phyloP scores from a whole-genome alignment of 768 basidiomycete species.

The Coprinopsis strossmayeri region DNA sequence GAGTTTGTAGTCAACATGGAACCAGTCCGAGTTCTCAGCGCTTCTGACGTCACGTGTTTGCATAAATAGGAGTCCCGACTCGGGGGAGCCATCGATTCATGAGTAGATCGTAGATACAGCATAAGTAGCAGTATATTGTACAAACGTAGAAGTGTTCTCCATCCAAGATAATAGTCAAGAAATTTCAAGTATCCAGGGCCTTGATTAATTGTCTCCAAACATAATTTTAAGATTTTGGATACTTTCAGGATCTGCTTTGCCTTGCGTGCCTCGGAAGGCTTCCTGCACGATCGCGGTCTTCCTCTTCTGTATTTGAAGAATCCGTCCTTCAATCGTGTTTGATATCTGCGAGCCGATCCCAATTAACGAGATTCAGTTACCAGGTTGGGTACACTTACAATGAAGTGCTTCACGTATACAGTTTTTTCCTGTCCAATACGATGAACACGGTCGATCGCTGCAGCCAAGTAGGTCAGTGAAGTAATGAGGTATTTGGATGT shows the following conservation, averaged over 20 bases:
- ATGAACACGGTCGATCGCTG: constrained; percentile 83
- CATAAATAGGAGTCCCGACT: neutral
- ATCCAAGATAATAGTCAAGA: too few species aligned
- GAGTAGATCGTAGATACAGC: neutral
- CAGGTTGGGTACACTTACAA: constrained; percentile 37
- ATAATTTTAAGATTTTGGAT: constrained; percentile 79
- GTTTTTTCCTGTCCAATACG: constrained; percentile 78
- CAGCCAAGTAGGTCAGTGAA: neutral
- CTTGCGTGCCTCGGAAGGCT: constrained; percentile 59
- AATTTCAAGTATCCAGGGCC: too few species aligned
- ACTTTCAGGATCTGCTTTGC: constrained; percentile 58
- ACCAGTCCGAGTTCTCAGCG: too few species aligned
- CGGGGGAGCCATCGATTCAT: too few species aligned
- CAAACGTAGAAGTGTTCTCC: too few species aligned
- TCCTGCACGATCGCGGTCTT: constrained; percentile 86
- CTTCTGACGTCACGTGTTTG: neutral
- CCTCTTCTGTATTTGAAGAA: constrained; percentile 75
- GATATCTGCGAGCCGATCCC: constrained; percentile 38
- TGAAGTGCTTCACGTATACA: constrained; percentile 81
- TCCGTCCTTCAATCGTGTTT: constrained; percentile 74
- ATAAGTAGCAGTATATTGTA: too few species aligned
- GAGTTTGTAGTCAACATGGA: too few species aligned
- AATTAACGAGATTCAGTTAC: neutral
- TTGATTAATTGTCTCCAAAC: constrained; percentile 48
- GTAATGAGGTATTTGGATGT: neutral